Evolutionary conservation across 208 protist genomes (phyloP), one percentile per base, ranked within the genome.

Genomic region (Leishmania tarentolae): DNA sequence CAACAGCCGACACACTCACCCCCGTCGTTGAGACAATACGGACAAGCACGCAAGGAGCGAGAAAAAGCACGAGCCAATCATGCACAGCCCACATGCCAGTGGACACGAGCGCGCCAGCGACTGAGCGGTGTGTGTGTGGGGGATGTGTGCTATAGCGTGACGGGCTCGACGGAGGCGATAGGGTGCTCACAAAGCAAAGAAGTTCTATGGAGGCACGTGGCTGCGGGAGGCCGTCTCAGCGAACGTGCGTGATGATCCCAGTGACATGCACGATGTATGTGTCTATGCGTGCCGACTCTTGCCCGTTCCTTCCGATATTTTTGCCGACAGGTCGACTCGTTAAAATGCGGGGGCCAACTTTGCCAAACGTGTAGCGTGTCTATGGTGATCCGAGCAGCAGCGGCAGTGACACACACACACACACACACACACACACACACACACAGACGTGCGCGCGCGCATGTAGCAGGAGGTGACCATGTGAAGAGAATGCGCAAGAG

Each of bases 51-150:
- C 75, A 72, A 75, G 77, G 79, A 35, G 47, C 63, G 66, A 70
- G 78, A 28, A 44, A 42, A 71, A 83, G 61, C 78, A 86, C 69
- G 8, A 57, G 83, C 61, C 69, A 61, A 83, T 1, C 19, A 40
- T 21, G 24, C 4, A 21, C 13, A 31, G 3, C 21, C 46, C 35
- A 35, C 15, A 50, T 40, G 70, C 21, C 7, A 13, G n/a, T 19
- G 5, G 19, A 31, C 46, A 75, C 46, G 21, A 50, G n/a, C 68
- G 42, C 3, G 68, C 19, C 13, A 50, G 42, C n/a, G n/a, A 75
- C 70, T 1, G 70, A 28, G 46, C 63, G 63, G 63, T 69, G 63
- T 0, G 63, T 13, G 31, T 40, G 61, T 66, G 61, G 11, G n/a
- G n/a, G n/a, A 11, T 40, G 61, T 31, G 61, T 40, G 61, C 9